A percentile compares a stretch with the other conserved stretches of the same genome.
These are phyloP conservation scores for Trichoderma parareesei DNA, from an alignment of 495 filamentous ascomycete genomes.

Conservation along the genomic window DNA sequence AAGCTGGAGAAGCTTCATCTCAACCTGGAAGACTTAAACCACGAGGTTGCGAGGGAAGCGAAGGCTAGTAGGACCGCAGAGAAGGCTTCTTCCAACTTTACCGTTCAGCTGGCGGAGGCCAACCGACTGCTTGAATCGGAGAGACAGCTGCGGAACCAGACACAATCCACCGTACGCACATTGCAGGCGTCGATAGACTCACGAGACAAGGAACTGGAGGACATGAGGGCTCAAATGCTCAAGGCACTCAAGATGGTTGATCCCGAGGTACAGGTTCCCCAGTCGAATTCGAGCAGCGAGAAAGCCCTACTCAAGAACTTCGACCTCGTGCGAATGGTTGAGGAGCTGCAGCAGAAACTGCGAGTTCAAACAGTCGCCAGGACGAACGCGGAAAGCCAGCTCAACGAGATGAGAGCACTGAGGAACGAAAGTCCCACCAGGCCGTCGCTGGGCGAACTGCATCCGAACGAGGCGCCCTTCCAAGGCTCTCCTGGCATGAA, in stretches of 20 bases:
- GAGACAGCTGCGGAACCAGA: constrained; percentile 73
- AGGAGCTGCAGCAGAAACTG: constrained; percentile 77
- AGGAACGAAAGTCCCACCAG: constrained; percentile 63
- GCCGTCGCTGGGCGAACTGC: constrained; percentile 73
- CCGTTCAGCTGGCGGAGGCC: constrained; percentile 76
- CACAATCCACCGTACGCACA: constrained; percentile 76
- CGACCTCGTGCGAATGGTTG: constrained; percentile 80
- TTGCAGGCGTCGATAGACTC: constrained; percentile 70
- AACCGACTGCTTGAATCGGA: constrained; percentile 89
- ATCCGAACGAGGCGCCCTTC: constrained; percentile 69
- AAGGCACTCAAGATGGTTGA: constrained; percentile 79
- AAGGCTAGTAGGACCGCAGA: constrained; percentile 88
- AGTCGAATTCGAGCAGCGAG: constrained; percentile 40
- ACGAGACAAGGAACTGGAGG: constrained; percentile 68
- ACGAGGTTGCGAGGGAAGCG: constrained; percentile 84
- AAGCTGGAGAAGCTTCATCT: constrained; percentile 91
- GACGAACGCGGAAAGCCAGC: constrained; percentile 71
- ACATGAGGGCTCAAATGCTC: constrained; percentile 70
- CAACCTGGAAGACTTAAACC: constrained; percentile 84
- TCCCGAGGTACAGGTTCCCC: constrained; percentile 50
- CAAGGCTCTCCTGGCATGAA: constrained; percentile 61
- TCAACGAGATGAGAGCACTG: constrained; percentile 72
- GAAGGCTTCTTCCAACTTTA: constrained; percentile 74
- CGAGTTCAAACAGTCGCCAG: constrained; percentile 80
- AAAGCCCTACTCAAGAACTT: constrained; percentile 52